phyloP scores from a whole-genome alignment of 768 basidiomycete species.

The Russula foetens region DNA sequence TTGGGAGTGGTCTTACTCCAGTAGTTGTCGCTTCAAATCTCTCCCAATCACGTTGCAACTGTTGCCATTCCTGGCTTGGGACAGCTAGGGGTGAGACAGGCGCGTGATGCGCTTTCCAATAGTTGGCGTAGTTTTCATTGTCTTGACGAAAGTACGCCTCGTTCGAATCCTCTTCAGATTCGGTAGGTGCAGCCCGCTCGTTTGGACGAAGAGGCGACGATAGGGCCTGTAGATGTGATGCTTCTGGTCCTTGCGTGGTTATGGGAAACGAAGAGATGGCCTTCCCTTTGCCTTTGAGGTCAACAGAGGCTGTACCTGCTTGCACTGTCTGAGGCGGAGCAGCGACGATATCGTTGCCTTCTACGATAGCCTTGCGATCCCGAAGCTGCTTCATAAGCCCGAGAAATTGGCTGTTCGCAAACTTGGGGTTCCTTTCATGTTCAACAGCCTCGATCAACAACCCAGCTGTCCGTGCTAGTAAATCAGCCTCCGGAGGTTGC shows the following conservation, averaged over 20 bases:
- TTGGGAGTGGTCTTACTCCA: constrained; percentile 47
- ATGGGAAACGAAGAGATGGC: constrained; percentile 23
- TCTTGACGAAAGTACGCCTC: constrained; percentile 67
- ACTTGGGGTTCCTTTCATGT: constrained; percentile 74
- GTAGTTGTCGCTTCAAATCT: constrained; percentile 63
- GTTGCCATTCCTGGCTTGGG: constrained; percentile 44
- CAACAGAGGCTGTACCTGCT: constrained; percentile 24
- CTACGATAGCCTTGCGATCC: constrained; percentile 69
- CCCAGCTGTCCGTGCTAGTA: constrained; percentile 75
- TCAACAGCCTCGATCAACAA: constrained; percentile 68
- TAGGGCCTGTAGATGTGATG: background rate
- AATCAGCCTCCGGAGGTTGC: constrained; percentile 42
- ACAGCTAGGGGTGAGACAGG: background rate
- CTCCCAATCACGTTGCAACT: constrained; percentile 74
- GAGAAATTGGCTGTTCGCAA: constrained; percentile 78
- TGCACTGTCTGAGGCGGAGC: constrained; percentile 21
- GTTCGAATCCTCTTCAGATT: constrained; percentile 33
- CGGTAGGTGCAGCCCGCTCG: background rate
- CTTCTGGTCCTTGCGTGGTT: background rate
- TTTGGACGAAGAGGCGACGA: background rate
- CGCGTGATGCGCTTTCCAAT: constrained; percentile 43
- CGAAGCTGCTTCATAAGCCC: constrained; percentile 78
- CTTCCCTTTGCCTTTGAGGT: constrained; percentile 66
- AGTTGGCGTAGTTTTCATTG: constrained; percentile 55
- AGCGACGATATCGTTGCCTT: constrained; percentile 70